A percentile compares a stretch with the other conserved stretches of the same genome.
phyloP scores from a whole-genome alignment of 2,329 filamentous ascomycete genomes.

The Thielaviopsis ethacetica region DNA sequence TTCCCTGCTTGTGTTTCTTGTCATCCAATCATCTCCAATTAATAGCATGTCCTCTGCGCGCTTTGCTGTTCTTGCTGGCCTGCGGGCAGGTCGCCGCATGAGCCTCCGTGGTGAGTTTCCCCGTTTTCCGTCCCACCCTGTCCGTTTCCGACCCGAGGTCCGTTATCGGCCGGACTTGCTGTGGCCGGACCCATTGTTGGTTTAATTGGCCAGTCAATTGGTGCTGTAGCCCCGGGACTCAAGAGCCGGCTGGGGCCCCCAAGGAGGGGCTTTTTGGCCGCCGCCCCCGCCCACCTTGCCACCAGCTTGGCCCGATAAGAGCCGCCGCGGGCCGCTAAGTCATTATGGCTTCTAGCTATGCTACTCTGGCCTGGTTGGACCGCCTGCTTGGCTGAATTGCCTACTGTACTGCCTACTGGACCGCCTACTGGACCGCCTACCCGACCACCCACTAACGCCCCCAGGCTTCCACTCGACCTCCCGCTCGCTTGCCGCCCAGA shows the following conservation, averaged over 20 bases:
- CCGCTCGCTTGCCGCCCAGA: conserved; percentile 55
- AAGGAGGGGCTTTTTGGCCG: background rate
- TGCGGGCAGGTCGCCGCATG: conserved; percentile 10
- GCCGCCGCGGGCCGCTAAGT: background rate
- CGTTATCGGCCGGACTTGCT: background rate
- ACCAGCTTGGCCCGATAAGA: background rate
- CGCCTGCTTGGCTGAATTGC: background rate
- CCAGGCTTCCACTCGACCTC: conserved; percentile 46
- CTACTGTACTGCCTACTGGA: background rate
- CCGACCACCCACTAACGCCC: background rate
- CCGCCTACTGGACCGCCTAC: no score
- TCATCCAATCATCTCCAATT: background rate
- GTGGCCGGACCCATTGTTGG: no score
- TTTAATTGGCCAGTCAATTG: background rate
- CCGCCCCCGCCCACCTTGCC: background rate
- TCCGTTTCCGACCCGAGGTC: background rate
- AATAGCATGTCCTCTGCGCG: conserved; percentile 11
- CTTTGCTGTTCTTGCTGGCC: conserved; percentile 11
- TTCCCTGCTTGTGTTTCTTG: no score
- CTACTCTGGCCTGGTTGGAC: background rate
- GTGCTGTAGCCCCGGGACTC: background rate
- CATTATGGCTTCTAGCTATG: background rate
- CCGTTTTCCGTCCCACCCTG: no score
- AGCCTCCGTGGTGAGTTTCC: conserved; percentile 7
- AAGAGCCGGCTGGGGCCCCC: background rate